Conservation (phyloP, 2,329 filamentous ascomycete genomes). For the Aspergillus bombycis region DNA sequence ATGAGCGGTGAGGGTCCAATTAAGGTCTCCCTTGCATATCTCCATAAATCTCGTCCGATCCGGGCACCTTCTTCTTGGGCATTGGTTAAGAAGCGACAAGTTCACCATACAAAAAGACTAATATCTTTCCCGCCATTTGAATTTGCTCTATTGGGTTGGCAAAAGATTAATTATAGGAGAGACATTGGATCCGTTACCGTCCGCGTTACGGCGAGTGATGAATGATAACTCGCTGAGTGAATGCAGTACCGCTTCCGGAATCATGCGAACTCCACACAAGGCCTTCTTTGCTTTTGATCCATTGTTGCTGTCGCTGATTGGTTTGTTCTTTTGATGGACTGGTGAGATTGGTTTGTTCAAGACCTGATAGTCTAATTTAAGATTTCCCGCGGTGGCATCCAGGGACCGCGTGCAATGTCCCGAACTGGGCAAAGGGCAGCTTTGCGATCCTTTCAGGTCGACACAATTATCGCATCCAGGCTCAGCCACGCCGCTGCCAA, state of each 20-base stretch:
- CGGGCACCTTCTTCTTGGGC: not conserved
- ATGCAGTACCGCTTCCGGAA: conserved; percentile 9
- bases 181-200: not conserved
- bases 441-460: conserved; percentile 2
- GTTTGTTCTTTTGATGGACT: not conserved
- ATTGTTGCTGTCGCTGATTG: not conserved
- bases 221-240: not conserved
- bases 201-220: not conserved
- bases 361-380: not conserved
- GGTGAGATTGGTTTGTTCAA: not conserved
- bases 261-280: not conserved
- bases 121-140: not conserved
- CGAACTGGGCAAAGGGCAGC: not conserved
- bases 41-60: not conserved
- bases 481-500: conserved; percentile 10
- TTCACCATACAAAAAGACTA: not conserved
- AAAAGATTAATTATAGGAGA: not conserved
- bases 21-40: conserved; percentile 6
- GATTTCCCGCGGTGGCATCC: not conserved
- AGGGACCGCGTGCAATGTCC: conserved; percentile 10
- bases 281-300: not conserved
- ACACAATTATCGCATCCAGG: conserved; percentile 10
- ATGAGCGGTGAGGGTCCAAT: not conserved
- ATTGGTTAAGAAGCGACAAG: not conserved
- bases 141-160: not conserved